Evolutionary conservation across 306 rosid genomes (phyloP).

Genomic region (Cucumis hystrix): DNA sequence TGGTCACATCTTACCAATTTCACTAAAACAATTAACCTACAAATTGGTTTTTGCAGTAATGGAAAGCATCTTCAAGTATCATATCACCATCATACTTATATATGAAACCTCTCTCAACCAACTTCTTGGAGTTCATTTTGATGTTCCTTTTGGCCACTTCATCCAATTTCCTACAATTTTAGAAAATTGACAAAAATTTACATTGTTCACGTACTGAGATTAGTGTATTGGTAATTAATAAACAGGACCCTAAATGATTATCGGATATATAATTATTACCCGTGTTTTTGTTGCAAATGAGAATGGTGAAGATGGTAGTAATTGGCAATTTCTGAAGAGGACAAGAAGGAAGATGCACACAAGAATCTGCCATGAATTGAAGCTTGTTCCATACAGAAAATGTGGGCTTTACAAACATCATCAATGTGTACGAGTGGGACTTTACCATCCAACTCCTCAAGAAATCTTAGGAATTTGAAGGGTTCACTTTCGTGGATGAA

Average conservation of each 20-base stretch:
- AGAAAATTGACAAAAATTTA: too few relatives aligned
- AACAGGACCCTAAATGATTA: too few relatives aligned
- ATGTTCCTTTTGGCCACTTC: constrained; percentile 4
- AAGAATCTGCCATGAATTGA: constrained; percentile 17
- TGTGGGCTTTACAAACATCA: constrained; percentile 25
- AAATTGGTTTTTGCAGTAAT: too few relatives aligned
- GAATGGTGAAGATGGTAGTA: constrained; percentile 21
- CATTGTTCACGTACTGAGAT: too few relatives aligned
- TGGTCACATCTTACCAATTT: too few relatives aligned
- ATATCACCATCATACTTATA: constrained; percentile 12
- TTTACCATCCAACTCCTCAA: constrained; percentile 21
- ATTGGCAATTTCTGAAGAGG: constrained; percentile 32
- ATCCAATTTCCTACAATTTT: neutral
- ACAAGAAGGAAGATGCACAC: constrained; percentile 28
- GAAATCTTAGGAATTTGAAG: constrained; percentile 4
- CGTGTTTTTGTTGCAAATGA: constrained; percentile 19
- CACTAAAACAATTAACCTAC: too few relatives aligned
- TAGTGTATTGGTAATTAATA: too few relatives aligned
- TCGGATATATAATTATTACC: constrained; percentile 1
- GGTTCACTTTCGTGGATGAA: neutral
- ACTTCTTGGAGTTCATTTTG: constrained; percentile 7
- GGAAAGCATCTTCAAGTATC: constrained; percentile 12
- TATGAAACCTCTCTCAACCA: constrained; percentile 9
- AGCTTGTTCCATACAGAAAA: constrained; percentile 25
- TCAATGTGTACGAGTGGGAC: constrained; percentile 19